Conservation (phyloP, 345 rosid genomes). For the Eucalyptus pauciflora region DNA sequence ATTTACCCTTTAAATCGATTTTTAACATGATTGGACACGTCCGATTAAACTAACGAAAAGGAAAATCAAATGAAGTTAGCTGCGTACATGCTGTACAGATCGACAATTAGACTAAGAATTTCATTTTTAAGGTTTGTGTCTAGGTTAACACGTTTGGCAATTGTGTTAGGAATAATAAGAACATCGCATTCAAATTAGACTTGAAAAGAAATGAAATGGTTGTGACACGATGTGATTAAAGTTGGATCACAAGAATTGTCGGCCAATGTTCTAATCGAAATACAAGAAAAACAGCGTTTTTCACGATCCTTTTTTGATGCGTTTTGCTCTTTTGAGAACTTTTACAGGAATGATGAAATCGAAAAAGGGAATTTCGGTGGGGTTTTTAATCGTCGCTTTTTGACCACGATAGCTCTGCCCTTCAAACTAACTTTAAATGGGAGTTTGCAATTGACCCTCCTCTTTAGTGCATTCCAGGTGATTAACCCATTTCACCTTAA, state of each 20-base stretch:
- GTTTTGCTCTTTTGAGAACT: not conserved
- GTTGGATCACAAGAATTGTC: not conserved
- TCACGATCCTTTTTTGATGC: not conserved
- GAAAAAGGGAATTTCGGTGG: not conserved
- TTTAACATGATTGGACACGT: not conserved
- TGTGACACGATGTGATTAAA: not conserved
- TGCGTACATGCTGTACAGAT: not conserved
- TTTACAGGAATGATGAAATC: not conserved
- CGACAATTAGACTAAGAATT: not conserved
- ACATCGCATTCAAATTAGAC: not conserved
- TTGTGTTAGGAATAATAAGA: not conserved
- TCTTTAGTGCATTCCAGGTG: not conserved
- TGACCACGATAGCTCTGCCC: not conserved
- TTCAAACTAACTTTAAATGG: not conserved
- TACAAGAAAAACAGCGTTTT: not conserved
- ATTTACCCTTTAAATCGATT: not conserved
- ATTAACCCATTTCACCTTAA: not conserved
- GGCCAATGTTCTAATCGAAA: not conserved
- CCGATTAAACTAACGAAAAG: not conserved
- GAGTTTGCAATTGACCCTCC: not conserved
- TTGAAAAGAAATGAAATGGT: not conserved
- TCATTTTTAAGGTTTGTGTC: not conserved
- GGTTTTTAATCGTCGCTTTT: not conserved
- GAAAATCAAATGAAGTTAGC: not conserved
- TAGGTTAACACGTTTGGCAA: not conserved